Conservation (phyloP, 2,329 filamentous ascomycete genomes). For the Aspergillus calidoustus region DNA sequence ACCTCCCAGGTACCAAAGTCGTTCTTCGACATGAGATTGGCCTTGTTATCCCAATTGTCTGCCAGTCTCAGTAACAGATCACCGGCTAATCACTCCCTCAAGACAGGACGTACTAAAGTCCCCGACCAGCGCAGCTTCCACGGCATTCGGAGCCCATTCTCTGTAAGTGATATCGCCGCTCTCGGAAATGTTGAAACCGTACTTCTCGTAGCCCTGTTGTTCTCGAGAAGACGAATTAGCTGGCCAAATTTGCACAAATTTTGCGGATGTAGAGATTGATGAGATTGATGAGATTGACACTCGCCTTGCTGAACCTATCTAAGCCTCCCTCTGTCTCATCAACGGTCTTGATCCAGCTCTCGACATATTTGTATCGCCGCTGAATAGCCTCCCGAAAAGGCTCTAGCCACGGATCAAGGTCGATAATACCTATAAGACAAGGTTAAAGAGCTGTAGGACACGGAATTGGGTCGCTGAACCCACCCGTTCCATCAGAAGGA, state of each 20-base stretch:
- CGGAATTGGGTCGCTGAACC: conserved; percentile 16
- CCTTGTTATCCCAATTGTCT: conserved; percentile 85
- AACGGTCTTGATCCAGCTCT: conserved; percentile 85
- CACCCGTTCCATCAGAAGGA: conserved; percentile 36
- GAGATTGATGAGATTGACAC: conserved; percentile 25
- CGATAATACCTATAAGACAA: conserved; percentile 69
- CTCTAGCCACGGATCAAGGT: conserved; percentile 86
- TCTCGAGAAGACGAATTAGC: conserved; percentile 1
- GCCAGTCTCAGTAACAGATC: conserved; percentile 32
- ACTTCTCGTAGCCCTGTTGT: conserved; percentile 77
- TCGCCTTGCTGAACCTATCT: conserved; percentile 85
- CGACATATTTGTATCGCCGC: conserved; percentile 75
- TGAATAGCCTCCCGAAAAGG: conserved; percentile 81
- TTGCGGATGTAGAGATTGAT: background rate
- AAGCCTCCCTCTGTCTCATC: conserved; percentile 84
- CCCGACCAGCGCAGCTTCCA: conserved; percentile 82
- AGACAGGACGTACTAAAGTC: conserved; percentile 76
- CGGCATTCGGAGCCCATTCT: conserved; percentile 95
- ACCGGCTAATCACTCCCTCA: conserved; percentile 8
- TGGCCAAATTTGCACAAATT: background rate
- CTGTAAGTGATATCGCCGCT: conserved; percentile 88
- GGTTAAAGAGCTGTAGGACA: conserved; percentile 3
- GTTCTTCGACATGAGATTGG: conserved; percentile 87
- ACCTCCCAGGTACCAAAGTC: conserved; percentile 87
- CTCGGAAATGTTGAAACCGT: conserved; percentile 79